These are phyloP conservation scores for Leccinum olivaceopallidum DNA, from an alignment of 768 basidiomycete species.

Conservation along the genomic window DNA sequence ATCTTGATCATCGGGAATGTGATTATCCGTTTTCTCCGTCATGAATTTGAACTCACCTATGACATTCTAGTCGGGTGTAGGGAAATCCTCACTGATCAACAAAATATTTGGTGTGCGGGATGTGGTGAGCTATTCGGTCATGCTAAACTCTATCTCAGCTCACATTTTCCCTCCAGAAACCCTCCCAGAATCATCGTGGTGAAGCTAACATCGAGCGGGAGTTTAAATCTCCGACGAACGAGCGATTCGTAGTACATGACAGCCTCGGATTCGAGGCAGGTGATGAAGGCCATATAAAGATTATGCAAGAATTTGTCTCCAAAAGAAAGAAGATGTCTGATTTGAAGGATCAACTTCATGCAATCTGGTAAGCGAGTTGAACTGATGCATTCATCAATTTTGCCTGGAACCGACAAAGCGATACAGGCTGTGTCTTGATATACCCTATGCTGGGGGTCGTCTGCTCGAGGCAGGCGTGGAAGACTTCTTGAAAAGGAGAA, in stretches of 20 bases:
- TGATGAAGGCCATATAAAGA: slow-evolving; percentile 8
- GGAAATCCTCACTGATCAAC: slow-evolving; percentile 16
- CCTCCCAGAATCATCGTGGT: slow-evolving; percentile 8
- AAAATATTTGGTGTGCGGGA: slow-evolving; percentile 13
- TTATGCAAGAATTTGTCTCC: slow-evolving; percentile 5
- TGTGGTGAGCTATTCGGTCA: slow-evolving; percentile 9
- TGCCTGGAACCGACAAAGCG: background rate
- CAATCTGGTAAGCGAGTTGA: slow-evolving; percentile 11
- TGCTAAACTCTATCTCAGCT: background rate
- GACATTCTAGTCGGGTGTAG: slow-evolving; percentile 14
- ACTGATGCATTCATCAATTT: background rate
- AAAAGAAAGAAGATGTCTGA: slow-evolving; percentile 4
- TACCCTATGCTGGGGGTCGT: slow-evolving; percentile 15
- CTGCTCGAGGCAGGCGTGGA: slow-evolving; percentile 5
- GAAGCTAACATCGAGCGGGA: slow-evolving; percentile 13
- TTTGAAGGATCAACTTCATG: slow-evolving; percentile 13
- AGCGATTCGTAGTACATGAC: slow-evolving; percentile 19
- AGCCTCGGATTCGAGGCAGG: slow-evolving; percentile 20
- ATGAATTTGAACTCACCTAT: background rate
- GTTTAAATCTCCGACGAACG: slow-evolving; percentile 15
- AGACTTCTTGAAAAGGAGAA: slow-evolving; percentile 6
- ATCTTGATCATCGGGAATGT: slow-evolving; percentile 21
- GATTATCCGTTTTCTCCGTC: background rate
- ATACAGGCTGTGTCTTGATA: slow-evolving; percentile 19
- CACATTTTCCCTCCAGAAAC: background rate